Evolutionary conservation across 1,284 basidiomycete genomes (phyloP).

Genomic region (Apiotrichum domesticum): DNA sequence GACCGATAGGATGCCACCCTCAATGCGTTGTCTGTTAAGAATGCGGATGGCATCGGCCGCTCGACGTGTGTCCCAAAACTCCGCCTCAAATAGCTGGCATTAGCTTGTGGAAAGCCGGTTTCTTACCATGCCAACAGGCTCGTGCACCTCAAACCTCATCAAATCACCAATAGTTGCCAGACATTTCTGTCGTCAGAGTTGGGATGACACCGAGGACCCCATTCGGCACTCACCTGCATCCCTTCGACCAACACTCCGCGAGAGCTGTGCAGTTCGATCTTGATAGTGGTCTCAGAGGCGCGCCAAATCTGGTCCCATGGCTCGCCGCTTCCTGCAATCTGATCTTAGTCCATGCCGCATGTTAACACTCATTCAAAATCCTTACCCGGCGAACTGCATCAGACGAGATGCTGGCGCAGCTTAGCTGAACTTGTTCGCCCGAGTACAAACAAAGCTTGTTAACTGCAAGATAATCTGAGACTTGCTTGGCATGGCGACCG

Average conservation of each 20-base stretch:
- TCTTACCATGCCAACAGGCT: conserved; percentile 18
- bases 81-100: conserved; percentile 30
- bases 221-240: conserved; percentile 15
- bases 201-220: not conserved
- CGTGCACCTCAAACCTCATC: conserved; percentile 17
- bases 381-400: conserved; percentile 23
- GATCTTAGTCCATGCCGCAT: not conserved
- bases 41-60: conserved; percentile 22
- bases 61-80: conserved; percentile 35
- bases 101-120: not conserved
- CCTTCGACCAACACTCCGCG: conserved; percentile 6
- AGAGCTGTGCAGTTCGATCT: conserved; percentile 18
- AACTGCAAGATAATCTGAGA: conserved; percentile 20
- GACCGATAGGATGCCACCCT: conserved; percentile 12
- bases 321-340: conserved; percentile 14
- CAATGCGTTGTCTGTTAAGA: conserved; percentile 21
- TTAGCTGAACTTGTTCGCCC: conserved; percentile 13
- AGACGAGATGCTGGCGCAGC: conserved; percentile 22
- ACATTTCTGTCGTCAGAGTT: conserved; percentile 13
- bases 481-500: conserved; percentile 28
- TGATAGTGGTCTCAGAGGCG: conserved; percentile 16
- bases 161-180: conserved; percentile 22
- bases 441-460: conserved; percentile 15
- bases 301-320: conserved; percentile 22
- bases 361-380: not conserved